Base-by-base conservation (phyloP, 345 rosid species). In the Leavenworthia alabamica region DNA sequence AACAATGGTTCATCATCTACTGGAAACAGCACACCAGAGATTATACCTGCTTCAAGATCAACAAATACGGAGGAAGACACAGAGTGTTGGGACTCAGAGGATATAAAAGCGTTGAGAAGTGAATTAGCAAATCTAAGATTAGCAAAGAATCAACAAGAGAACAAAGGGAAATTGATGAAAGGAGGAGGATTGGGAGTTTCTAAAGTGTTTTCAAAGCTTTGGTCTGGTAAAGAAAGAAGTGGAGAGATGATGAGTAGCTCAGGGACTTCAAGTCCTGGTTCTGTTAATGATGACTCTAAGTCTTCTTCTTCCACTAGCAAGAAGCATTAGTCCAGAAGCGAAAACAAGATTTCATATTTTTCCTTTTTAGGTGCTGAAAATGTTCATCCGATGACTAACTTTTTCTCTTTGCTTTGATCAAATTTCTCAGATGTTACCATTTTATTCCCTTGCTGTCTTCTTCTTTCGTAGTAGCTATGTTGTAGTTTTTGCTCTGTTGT, bases 251-350 rank as follows among this genome's bases (percentile, higher is more conserved):
- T 81, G 31, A 88, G 83, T 70, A 83, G 96, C 73, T 80, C 86
- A 0, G 96, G 86, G 50, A 81, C 90, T 52, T 85, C 96, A 27
- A 85, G 90, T 62, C 90, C 84, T 2, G 83, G 91, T 35, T 90
- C 96, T 17, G 60, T 74, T 19, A 86, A 82, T 1, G 92, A 77
- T 33, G 95, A 88, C 45, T 82, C 77, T 1, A 86, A 85, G 35
- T 88, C 88, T 14, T 85, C 89, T 37, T 87, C 88, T 11, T 83
- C 96, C 8, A 82, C 84, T 66, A 73, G 47, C n/a, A 73, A 67
- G 48, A 85, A 86, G 70, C 72, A 39, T 66, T 73, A 72, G 50
- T 17, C 16, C 16, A 31, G 41, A 51, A 51, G 36, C 23, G 48
- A 20, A 33, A 55, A 56, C 14, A 46, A 35, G 19, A 15, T 40